Evolutionary conservation across 495 filamentous ascomycete species (phyloP), one percentile per base, ranked within the genome.

Genomic region (Neurospora sp.): DNA sequence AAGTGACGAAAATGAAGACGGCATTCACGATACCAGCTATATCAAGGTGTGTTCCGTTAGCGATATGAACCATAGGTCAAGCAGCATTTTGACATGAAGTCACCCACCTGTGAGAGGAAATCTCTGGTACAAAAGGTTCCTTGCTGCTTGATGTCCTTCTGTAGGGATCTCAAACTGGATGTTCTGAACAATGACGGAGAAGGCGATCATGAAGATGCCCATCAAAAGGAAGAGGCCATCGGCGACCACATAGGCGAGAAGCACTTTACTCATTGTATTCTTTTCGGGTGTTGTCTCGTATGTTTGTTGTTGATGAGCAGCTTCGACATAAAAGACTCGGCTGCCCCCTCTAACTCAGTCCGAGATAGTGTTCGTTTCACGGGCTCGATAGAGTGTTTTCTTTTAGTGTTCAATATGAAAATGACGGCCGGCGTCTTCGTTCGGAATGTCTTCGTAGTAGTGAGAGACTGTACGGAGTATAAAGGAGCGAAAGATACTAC

Each of bases 21-120:
- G 89, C 85, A 77, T 93, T 93, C 71, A 85, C 88, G 69, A 93
- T 87, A 7, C 88, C 89, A 18, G 88, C 92, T 89, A 73, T 46
- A 54, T 35, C 23, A 4, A 16, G 14, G 12, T 40, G 9, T 31
- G 16, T 31, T 20, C 5, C 37, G 75, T 84, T 73, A 85, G 83
- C 74, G 16, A 75, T 23, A 14, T 38, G 35, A 74, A 62, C 44
- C 20, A 20, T 46, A 23, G 62, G 23, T 20, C 59, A 70, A 66
- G 54, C 20, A 46, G 4, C 20, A 27, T 27, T 23, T 66, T 27
- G 38, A 37, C 31, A 23, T 12, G 7, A 20, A 46, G 3, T 66
- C 5, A 77, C 85, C 72, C 73, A 91, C 89, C 88, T 75, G 83
- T 86, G 41, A 91, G 77, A 48, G 91, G 90, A 77, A 90, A 88